phyloP scores from a whole-genome alignment of 2,329 filamentous ascomycete species.

The Chalaropsis thielavioides region DNA sequence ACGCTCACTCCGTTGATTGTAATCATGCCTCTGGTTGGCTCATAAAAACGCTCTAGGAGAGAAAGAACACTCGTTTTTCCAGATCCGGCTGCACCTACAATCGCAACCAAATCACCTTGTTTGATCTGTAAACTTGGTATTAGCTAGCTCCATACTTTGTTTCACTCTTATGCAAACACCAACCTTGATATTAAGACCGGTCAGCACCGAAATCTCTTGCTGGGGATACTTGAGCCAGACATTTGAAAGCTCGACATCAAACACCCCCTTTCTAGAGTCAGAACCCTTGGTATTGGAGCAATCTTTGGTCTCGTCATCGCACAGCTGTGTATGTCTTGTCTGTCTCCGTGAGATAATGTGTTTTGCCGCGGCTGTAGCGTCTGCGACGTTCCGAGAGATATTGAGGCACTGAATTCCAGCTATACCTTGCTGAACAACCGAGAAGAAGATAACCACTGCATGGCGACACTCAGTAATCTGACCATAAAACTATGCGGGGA shows the following conservation, averaged over 20 bases:
- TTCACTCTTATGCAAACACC: background rate
- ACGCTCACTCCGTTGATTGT: slow-evolving; percentile 32
- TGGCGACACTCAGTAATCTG: background rate
- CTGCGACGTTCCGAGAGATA: slow-evolving; percentile 50
- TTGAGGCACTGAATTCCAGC: slow-evolving; percentile 45
- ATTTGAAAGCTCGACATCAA: slow-evolving; percentile 17
- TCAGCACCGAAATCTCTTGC: slow-evolving; percentile 13
- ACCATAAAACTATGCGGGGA: background rate
- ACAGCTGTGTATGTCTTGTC: background rate
- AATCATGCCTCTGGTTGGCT: slow-evolving; percentile 29
- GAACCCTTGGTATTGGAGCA: background rate
- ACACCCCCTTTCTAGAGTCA: background rate
- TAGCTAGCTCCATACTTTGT: background rate
- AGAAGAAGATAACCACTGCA: slow-evolving; percentile 18
- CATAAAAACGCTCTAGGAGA: slow-evolving; percentile 22
- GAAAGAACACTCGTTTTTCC: slow-evolving; percentile 24
- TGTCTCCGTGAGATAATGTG: slow-evolving; percentile 29
- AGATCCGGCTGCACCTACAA: slow-evolving; percentile 17
- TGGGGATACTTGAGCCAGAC: slow-evolving; percentile 19
- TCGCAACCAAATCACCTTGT: slow-evolving; percentile 16
- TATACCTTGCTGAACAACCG: slow-evolving; percentile 17
- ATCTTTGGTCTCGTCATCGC: background rate
- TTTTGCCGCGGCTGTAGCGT: slow-evolving; percentile 44
- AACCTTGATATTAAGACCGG: slow-evolving; percentile 18
- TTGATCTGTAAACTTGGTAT: slow-evolving; percentile 14